Conservation (phyloP, 768 basidiomycete species). For the Macrocybe gigantea region DNA sequence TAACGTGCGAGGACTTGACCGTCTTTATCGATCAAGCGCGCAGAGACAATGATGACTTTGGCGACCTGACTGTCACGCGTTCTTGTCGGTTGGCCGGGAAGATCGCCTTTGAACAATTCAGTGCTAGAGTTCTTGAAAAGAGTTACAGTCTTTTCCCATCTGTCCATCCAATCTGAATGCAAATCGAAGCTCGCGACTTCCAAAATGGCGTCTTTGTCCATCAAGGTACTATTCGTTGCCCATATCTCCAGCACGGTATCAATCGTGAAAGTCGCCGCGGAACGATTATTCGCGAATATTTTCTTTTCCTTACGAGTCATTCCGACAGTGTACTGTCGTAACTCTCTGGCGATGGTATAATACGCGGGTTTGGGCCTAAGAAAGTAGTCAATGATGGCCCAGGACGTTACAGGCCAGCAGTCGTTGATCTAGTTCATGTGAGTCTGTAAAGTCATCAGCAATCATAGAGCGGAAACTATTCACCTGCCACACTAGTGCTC, state of each 20-base stretch:
- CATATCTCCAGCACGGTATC: slow-evolving; percentile 72
- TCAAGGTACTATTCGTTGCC: slow-evolving; percentile 77
- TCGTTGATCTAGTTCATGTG: slow-evolving; percentile 61
- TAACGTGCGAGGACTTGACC: slow-evolving; percentile 62
- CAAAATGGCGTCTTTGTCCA: slow-evolving; percentile 52
- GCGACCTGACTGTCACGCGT: slow-evolving; percentile 61
- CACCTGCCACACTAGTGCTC: slow-evolving; percentile 95
- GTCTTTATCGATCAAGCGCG: slow-evolving; percentile 52
- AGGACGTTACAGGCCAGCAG: slow-evolving; percentile 92
- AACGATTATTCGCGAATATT: slow-evolving; percentile 48
- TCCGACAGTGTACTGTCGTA: slow-evolving; percentile 75
- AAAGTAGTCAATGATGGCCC: slow-evolving; percentile 94
- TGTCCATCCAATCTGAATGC: slow-evolving; percentile 53
- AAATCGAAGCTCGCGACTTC: slow-evolving; percentile 64
- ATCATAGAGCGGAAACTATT: slow-evolving; percentile 11
- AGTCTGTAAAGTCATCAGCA: not conserved
- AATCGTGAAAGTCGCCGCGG: slow-evolving; percentile 65
- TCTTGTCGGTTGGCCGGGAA: slow-evolving; percentile 72
- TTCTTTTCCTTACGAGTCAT: slow-evolving; percentile 75
- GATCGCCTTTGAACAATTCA: slow-evolving; percentile 67
- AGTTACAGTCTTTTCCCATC: slow-evolving; percentile 41
- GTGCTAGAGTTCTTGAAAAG: slow-evolving; percentile 75
- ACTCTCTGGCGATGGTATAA: slow-evolving; percentile 81
- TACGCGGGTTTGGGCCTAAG: slow-evolving; percentile 89
- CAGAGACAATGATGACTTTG: slow-evolving; percentile 64